These are phyloP conservation scores for Yamadazyma scolyti DNA, from an alignment of 805 yeast species.

Conservation along the genomic window DNA sequence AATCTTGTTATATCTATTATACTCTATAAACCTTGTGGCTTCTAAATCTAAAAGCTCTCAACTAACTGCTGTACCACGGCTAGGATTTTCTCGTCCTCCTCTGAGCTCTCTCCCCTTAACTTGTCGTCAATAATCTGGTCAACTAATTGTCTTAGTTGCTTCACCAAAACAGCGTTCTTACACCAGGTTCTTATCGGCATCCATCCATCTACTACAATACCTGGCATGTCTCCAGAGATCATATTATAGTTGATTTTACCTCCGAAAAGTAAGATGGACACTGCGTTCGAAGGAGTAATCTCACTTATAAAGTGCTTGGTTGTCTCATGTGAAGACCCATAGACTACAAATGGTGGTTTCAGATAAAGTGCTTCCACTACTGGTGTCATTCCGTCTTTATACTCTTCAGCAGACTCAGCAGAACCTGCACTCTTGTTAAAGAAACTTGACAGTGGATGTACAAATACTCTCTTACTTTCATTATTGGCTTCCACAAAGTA, in stretches of 20 bases:
- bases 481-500: constrained; percentile 17
- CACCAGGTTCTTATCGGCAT: constrained; percentile 90
- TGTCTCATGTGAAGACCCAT: constrained; percentile 56
- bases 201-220: constrained; percentile 86
- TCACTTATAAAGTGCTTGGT: constrained; percentile 68
- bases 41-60: too few species aligned
- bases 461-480: constrained; percentile 52
- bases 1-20: too few species aligned
- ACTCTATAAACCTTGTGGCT: too few species aligned
- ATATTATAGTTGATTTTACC: constrained; percentile 65
- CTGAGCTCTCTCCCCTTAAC: constrained; percentile 24
- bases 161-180: constrained; percentile 82
- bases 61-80: constrained; percentile 15
- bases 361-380: constrained; percentile 12
- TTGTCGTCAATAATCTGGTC: constrained; percentile 65
- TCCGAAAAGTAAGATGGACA: constrained; percentile 77
- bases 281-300: constrained; percentile 72
- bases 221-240: constrained; percentile 77
- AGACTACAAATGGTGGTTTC: constrained; percentile 60
- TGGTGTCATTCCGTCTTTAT: constrained; percentile 39
- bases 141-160: constrained; percentile 60
- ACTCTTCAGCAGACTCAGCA: constrained; percentile 13
- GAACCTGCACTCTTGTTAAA: constrained; percentile 42
- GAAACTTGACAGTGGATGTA: constrained; percentile 82
- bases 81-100: constrained; percentile 17